Evolutionary conservation across 163 green algal species (phyloP).

Genomic region (Smithsoniella earleae): DNA sequence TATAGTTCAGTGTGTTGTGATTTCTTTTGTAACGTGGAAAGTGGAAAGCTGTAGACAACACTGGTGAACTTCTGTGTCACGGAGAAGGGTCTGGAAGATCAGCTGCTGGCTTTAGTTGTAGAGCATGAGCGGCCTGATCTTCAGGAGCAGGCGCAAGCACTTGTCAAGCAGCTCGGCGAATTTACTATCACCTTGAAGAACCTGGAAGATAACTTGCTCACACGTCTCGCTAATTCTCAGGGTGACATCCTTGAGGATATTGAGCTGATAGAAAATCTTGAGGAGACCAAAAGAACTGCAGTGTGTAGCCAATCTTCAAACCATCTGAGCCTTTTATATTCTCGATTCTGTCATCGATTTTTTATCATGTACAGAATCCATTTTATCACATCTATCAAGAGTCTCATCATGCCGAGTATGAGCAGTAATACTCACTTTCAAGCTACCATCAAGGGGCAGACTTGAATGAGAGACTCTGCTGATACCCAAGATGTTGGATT

Average conservation of each 20-base stretch:
- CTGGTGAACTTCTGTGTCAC: conserved; percentile 92
- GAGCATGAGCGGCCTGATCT: conserved; percentile 81
- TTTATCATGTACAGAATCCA: too few relatives aligned
- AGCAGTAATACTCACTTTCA: too few relatives aligned
- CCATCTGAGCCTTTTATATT: too few relatives aligned
- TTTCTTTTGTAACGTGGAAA: too few relatives aligned
- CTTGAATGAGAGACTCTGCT: too few relatives aligned
- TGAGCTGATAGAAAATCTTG: conserved; percentile 82
- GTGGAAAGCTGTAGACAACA: conserved; percentile 60
- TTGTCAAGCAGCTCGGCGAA: conserved; percentile 69
- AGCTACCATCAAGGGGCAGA: too few relatives aligned
- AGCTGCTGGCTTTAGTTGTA: conserved; percentile 78
- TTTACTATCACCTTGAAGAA: conserved; percentile 80
- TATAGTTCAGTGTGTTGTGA: too few relatives aligned
- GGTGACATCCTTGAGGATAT: conserved; percentile 92
- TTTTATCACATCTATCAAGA: too few relatives aligned
- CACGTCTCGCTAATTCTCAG: conserved; percentile 68
- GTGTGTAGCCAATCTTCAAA: too few relatives aligned
- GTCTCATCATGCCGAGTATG: too few relatives aligned
- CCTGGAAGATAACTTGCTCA: conserved; percentile 84
- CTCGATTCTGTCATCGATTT: too few relatives aligned
- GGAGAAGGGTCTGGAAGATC: conserved; percentile 65
- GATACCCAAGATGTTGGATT: too few relatives aligned
- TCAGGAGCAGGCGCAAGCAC: conserved; percentile 56
- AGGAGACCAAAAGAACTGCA: conserved; percentile 84